Base-by-base conservation (phyloP, 805 yeast genomes). In the Kazachstania africana region DNA sequence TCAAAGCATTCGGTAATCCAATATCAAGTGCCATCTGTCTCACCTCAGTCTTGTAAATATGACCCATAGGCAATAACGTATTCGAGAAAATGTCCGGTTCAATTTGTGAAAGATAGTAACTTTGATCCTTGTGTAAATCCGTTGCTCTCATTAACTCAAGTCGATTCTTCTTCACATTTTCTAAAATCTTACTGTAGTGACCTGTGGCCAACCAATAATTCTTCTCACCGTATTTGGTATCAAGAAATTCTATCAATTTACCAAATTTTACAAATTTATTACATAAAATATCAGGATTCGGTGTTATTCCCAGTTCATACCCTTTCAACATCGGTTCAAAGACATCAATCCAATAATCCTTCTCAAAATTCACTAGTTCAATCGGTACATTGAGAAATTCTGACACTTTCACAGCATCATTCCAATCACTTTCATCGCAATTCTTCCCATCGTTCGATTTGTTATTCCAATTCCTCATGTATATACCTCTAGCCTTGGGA, bases 281-380 rank as follows among this genome's bases (percentile, higher is more conserved):
- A 52, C 98, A 91, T 13, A 77, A 73, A 14, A 87, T 77, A 50
- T 91, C 98, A 1, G 98, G 97, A 45, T 91, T 91, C 0, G 98
- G 98, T 1, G 98, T 91, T 26, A 65, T 45, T 0, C 98, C 98
- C 8, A 39, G 47, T 22, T 64, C 58, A 50, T 87, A 91, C 46
- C 63, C 65, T 3, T 70, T 70, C 15, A 91, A 55, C 96, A 91
- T 88, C 2, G 98, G 97, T 49, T 73, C 78, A 52, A 91, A 91
- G 6, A 91, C 97, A 34, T 79, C 78, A 13, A 65, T 62, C 98
- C 98, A 91, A 55, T 91, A 91, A 34, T 91, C 96, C 39, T 68
- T 70, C 45, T 91, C 97, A 46, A 91, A 80, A 48, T 76, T 80
- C 5, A 85, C 79, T 39, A 88, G 59, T 33, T 75, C 79, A 40